Base-by-base conservation (phyloP, 2,329 filamentous ascomycete genomes). In the Alternaria incomplexa region DNA sequence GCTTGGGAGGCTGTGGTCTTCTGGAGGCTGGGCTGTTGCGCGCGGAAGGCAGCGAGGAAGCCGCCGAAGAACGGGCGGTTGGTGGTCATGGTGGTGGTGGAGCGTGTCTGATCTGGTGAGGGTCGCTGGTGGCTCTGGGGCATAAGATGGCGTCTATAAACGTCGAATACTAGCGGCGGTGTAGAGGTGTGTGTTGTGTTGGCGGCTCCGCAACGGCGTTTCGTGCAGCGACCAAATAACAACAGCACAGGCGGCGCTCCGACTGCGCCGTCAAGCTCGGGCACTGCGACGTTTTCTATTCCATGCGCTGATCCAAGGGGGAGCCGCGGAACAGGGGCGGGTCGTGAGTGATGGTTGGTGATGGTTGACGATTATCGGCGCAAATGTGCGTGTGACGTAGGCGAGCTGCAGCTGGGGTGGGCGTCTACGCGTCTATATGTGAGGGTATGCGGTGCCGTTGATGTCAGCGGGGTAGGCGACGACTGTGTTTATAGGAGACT, bases 41-140 rank as follows among this genome's bases (percentile, higher is more conserved):
- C 87, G 55, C 89, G 85, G 74, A 91, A 91, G 65, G 88, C 88
- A 51, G 89, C 86, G 65, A 91, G 85, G 81, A 91, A 90, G 81
- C 88, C 88, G 69, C 88, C 85, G 71, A 91, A 84, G 81, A 91
- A 91, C 51, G 85, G 88, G 61, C 88, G 81, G 81, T 90, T 90
- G 67, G 87, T 89, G 3, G 87, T 86, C 88, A 90, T 90, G 70
- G 62, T 82, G 62, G 59, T 61, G 55, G 56, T 10, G 69, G 58
- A 44, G 65, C 54, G 48, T 36, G 65, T 64, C 44, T 58, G 71
- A 58, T 63, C 59, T 62, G 71, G 57, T 32, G 66, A 61, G 46
- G 61, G 65, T 67, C 58, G 66, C 48, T 73, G 71, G 40, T 26
- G 68, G 64, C 73, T 70, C 53, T 71, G 64, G 73, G 74, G 73